Base-by-base conservation (phyloP, 805 yeast species). In the Pichia eremophila region DNA sequence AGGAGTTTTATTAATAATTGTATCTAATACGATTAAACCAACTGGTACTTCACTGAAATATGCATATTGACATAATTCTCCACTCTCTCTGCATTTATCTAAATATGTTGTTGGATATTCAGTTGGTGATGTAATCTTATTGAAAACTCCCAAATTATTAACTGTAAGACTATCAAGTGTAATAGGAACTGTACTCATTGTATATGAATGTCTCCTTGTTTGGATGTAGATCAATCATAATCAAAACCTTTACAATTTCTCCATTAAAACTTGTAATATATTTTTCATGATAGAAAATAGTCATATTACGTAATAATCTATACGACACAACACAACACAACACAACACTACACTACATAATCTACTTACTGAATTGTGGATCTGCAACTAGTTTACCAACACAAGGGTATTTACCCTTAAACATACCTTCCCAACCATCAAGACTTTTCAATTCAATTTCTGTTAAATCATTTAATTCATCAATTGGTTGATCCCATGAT, bases 371-470 rank as follows among this genome's bases (percentile, higher is more conserved):
- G 15, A 43, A 2, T 27, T 18, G 19, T 5, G 52, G 52, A 41
- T 68, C 78, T 10, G 74, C 65, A 9, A 78, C 75, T 42, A 89
- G 70, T 32, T 76, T 73, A 2, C 99, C 99, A 38, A 89, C 85
- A 22, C 78, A 71, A 2, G 85, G 80, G 61, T 93, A 93, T 70
- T 93, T 93, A 56, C 76, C 77, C 45, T 73, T 79, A 60, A 93
- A 91, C 64, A 83, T 88, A 38, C 74, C 78, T 52, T 78, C 87
- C 99, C 99, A 93, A 41, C 83, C 85, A 52, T 84, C 77, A 56
- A 95, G 69, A 5, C 91, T 74, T 47, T 78, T 83, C 39, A 55
- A 54, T 56, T 93, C 96, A 10, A 72, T 73, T 8, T 66, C 69
- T 0, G 71, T 66, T 55, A 93, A 73, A 52, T 79, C 91, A 0